Evolutionary conservation across 1,284 basidiomycete genomes (phyloP).

Genomic region (Hemileia vastatrix): DNA sequence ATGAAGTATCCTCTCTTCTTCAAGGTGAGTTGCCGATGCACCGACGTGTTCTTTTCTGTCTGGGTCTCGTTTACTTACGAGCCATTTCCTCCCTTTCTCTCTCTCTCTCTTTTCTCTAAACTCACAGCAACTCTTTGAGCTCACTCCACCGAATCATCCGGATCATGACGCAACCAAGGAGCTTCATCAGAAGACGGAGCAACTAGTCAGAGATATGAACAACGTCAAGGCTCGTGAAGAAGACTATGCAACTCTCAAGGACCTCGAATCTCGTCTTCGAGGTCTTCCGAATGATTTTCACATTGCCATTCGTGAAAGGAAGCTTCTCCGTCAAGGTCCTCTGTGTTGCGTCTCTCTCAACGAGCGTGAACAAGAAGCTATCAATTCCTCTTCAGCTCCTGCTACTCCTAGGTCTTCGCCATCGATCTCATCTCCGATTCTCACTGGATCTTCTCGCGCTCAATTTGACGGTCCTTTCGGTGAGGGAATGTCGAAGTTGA

Average conservation of each 20-base stretch:
- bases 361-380: not conserved
- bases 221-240: slow-evolving; percentile 78
- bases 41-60: not conserved
- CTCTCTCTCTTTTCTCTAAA: not conserved
- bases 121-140: slow-evolving; percentile 54
- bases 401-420: not conserved
- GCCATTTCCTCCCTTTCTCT: not conserved
- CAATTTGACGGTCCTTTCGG: not conserved
- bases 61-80: not conserved
- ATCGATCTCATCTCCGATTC: not conserved
- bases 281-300: slow-evolving; percentile 22
- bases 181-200: slow-evolving; percentile 57
- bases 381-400: not conserved
- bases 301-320: slow-evolving; percentile 17
- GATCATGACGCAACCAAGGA: slow-evolving; percentile 61
- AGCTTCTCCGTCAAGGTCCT: slow-evolving; percentile 19
- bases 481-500: not conserved
- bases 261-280: slow-evolving; percentile 11
- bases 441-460: slow-evolving; percentile 5
- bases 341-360: slow-evolving; percentile 9
- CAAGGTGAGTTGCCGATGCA: slow-evolving; percentile 51
- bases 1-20: slow-evolving; percentile 63
- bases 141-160: slow-evolving; percentile 59
- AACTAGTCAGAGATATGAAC: slow-evolving; percentile 63
- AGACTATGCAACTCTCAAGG: slow-evolving; percentile 61